Conservation (phyloP, 176 grass and related monocot species). For the Carex scoparia region DNA sequence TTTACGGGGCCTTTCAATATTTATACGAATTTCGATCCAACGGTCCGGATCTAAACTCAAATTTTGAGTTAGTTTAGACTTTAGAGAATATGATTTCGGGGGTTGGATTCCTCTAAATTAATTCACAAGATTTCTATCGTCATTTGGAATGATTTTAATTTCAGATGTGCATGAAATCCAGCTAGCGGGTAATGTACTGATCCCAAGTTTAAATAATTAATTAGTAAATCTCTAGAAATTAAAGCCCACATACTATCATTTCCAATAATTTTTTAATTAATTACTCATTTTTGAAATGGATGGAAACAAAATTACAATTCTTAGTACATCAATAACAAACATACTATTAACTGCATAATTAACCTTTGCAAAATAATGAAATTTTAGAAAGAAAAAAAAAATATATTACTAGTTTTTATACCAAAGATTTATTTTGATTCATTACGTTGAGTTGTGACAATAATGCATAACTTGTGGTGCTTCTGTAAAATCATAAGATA, state of each 20-base stretch:
- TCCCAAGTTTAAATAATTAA: background rate
- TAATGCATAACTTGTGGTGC: too few species aligned
- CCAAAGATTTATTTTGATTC: too few species aligned
- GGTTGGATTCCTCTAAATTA: background rate
- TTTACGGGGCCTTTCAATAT: too few species aligned
- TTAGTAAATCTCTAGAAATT: background rate
- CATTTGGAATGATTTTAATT: background rate
- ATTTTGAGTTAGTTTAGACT: too few species aligned
- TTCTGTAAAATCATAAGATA: too few species aligned
- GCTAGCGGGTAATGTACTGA: background rate
- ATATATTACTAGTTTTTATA: too few species aligned
- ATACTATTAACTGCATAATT: background rate
- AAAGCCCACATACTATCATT: background rate
- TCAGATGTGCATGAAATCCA: constrained; percentile 1
- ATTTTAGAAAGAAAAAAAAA: too few species aligned
- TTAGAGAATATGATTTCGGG: background rate
- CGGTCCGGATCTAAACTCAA: too few species aligned
- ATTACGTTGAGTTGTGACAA: too few species aligned
- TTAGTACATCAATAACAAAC: background rate
- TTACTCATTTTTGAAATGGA: background rate
- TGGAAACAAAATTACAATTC: background rate
- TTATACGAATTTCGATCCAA: too few species aligned
- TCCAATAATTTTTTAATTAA: background rate
- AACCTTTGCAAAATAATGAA: too few species aligned
- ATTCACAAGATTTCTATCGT: background rate